Percentiles rank a stretch among this genome's conserved stretches.
Evolutionary conservation across 352 stramenopile species (phyloP).

Genomic region (Phytophthora citrophthora): DNA sequence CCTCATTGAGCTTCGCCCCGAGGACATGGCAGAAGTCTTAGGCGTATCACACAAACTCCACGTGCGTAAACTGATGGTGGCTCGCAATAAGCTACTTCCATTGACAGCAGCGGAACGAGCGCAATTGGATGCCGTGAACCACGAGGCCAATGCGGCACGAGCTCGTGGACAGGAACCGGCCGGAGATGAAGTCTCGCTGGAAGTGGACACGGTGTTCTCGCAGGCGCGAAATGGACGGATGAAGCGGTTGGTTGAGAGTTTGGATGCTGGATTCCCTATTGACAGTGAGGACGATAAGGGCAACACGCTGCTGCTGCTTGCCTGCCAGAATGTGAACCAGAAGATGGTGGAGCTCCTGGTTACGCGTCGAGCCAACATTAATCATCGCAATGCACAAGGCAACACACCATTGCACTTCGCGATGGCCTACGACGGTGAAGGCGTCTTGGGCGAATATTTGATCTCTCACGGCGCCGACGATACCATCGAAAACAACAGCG

Average conservation of each 20-base stretch:
- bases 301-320: conserved; percentile 92
- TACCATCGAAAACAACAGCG: conserved; percentile 93
- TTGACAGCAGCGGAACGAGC: conserved; percentile 74
- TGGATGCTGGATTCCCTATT: conserved; percentile 90
- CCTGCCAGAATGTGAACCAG: conserved; percentile 91
- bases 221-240: conserved; percentile 90
- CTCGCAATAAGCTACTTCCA: conserved; percentile 89
- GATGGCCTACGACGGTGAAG: conserved; percentile 93
- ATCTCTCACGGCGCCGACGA: conserved; percentile 94
- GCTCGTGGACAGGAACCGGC: conserved; percentile 33
- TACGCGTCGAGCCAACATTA: conserved; percentile 85
- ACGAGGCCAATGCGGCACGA: conserved; percentile 52
- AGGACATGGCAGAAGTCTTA: conserved; percentile 92
- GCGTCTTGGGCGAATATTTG: conserved; percentile 91
- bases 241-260: conserved; percentile 89
- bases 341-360: conserved; percentile 92
- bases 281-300: conserved; percentile 93
- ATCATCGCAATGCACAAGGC: conserved; percentile 91
- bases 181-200: conserved; percentile 37
- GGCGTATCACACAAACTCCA: conserved; percentile 93
- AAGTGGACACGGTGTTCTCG: conserved; percentile 87
- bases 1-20: conserved; percentile 90
- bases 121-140: conserved; percentile 69
- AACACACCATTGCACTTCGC: conserved; percentile 95
- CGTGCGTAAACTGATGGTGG: conserved; percentile 89